Percentiles rank a stretch among this genome's conserved stretches.
Evolutionary conservation across 208 protist species (phyloP).

Genomic region (Leishmania tarentolae): DNA sequence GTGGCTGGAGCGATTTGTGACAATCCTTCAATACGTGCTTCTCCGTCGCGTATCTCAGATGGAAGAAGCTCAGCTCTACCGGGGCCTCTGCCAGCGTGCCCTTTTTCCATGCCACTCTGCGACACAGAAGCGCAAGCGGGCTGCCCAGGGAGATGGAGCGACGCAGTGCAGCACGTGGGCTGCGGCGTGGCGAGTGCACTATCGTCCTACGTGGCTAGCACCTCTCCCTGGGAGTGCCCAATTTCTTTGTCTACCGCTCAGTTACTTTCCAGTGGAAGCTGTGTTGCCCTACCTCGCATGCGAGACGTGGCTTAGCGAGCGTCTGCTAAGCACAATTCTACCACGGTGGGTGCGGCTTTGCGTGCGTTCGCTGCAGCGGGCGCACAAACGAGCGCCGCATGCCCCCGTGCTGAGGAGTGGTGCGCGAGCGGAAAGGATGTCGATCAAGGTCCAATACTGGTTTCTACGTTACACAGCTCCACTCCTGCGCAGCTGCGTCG

Average conservation of each 20-base stretch:
- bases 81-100: conserved; percentile 4
- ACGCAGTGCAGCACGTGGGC: neutral
- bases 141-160: neutral
- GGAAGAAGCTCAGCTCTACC: conserved; percentile 39
- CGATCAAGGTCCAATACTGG: conserved; percentile 30
- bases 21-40: conserved; percentile 42
- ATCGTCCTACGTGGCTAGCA: conserved; percentile 44
- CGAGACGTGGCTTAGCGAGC: conserved; percentile 51
- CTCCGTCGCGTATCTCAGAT: conserved; percentile 47
- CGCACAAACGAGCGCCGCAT: too few species aligned
- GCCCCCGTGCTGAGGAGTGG: neutral
- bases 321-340: conserved; percentile 16
- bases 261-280: conserved; percentile 67
- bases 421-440: neutral
- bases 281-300: conserved; percentile 53
- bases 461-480: conserved; percentile 30
- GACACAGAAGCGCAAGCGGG: neutral
- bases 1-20: conserved; percentile 34
- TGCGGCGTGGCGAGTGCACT: conserved; percentile 40
- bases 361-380: neutral
- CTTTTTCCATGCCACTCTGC: conserved; percentile 17
- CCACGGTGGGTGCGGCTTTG: conserved; percentile 17
- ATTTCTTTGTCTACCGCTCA: conserved; percentile 58
- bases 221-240: conserved; percentile 6
- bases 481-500: conserved; percentile 9